Conservation (phyloP, 2,329 filamentous ascomycete genomes). For the Tolypocladium endophyticum region DNA sequence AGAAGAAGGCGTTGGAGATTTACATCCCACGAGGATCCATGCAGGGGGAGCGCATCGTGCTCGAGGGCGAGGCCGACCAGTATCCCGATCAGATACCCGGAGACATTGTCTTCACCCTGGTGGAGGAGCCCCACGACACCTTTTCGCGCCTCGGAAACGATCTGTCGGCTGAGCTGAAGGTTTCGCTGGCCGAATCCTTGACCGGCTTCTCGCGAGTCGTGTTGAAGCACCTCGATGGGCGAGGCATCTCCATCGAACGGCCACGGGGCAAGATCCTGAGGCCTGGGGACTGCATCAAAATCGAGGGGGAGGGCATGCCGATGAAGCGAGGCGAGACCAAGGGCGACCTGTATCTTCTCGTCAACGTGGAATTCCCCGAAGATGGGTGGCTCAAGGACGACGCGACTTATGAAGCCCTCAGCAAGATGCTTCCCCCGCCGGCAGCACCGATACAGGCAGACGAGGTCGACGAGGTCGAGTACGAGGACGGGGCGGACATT, state of each 20-base stretch:
- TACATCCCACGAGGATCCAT: constrained; percentile 84
- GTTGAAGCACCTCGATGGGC: constrained; percentile 83
- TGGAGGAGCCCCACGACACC: constrained; percentile 68
- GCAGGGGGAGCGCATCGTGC: constrained; percentile 80
- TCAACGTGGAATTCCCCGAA: constrained; percentile 82
- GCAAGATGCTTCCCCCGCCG: constrained; percentile 63
- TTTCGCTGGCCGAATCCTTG: constrained; percentile 76
- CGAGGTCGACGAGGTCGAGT: constrained; percentile 77
- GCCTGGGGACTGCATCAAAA: constrained; percentile 76
- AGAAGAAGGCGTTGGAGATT: constrained; percentile 90
- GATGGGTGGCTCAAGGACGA: constrained; percentile 72
- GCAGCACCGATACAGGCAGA: constrained; percentile 54
- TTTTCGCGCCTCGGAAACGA: constrained; percentile 82
- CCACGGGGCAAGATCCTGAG: constrained; percentile 72
- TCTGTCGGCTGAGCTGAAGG: constrained; percentile 67
- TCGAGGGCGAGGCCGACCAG: constrained; percentile 93
- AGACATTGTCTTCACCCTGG: constrained; percentile 82
- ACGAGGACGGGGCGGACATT: constrained; percentile 71
- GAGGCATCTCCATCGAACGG: constrained; percentile 74
- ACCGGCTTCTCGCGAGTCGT: constrained; percentile 86
- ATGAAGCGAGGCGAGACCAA: constrained; percentile 72
- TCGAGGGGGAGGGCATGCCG: constrained; percentile 90
- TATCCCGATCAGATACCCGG: constrained; percentile 79
- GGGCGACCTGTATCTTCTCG: constrained; percentile 78
- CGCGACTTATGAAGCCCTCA: constrained; percentile 58